These are phyloP conservation scores for Solanum rostratum DNA, from an alignment of 257 asterid genomes.

Conservation along the genomic window DNA sequence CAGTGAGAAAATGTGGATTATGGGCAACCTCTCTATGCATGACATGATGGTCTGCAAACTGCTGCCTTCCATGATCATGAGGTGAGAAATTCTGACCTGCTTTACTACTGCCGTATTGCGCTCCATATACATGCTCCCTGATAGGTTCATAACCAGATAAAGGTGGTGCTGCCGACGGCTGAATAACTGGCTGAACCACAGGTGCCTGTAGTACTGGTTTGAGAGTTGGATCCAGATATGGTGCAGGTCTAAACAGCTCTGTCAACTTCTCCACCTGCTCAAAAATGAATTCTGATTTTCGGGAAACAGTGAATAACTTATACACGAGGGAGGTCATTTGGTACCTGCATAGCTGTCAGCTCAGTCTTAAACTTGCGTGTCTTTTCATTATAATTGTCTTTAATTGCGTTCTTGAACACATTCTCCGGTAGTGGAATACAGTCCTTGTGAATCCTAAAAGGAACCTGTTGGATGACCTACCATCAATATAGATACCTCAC, in stretches of 20 bases:
- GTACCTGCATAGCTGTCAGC: constrained; percentile 56
- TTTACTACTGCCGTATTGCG: background rate
- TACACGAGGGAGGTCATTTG: background rate
- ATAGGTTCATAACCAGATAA: background rate
- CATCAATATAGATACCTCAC: constrained; percentile 3
- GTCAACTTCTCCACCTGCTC: constrained; percentile 46
- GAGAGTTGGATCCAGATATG: constrained; percentile 23
- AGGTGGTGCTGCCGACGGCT: background rate
- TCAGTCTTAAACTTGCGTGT: constrained; percentile 64
- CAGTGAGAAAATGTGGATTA: constrained; percentile 39
- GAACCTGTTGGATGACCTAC: constrained; percentile 38
- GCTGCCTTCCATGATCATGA: constrained; percentile 13
- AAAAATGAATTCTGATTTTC: background rate
- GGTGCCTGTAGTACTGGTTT: background rate
- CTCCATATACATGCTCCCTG: background rate
- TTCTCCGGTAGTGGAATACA: constrained; percentile 78
- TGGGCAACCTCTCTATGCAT: constrained; percentile 9
- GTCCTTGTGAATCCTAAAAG: constrained; percentile 49
- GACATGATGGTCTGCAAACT: constrained; percentile 12
- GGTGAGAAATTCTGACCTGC: background rate
- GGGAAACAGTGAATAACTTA: background rate
- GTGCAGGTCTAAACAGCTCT: constrained; percentile 39
- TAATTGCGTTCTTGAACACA: constrained; percentile 64
- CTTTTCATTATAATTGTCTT: constrained; percentile 59
- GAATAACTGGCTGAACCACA: constrained; percentile 3